A percentile compares a stretch with the other conserved stretches of the same genome.
phyloP scores from a whole-genome alignment of 1,284 basidiomycete species.

The Cryptococcus sp. region DNA sequence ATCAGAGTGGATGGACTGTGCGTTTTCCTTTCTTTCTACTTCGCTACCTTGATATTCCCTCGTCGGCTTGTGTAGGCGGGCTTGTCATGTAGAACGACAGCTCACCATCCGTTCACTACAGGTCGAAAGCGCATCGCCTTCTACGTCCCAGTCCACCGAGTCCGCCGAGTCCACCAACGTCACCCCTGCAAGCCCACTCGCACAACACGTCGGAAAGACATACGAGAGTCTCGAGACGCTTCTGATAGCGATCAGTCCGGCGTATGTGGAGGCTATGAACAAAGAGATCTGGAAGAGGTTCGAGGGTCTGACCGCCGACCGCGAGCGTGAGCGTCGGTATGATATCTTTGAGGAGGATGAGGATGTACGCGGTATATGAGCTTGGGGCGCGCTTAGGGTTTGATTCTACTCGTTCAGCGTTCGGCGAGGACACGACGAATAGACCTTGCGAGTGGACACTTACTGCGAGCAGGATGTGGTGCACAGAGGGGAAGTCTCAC shows the following conservation, averaged over 20 bases:
- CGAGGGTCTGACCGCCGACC: slow-evolving; percentile 12
- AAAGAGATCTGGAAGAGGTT: slow-evolving; percentile 40
- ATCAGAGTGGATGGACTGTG: slow-evolving; percentile 43
- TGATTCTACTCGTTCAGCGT: too few species aligned
- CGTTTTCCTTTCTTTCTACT: slow-evolving; percentile 13
- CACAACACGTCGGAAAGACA: slow-evolving; percentile 16
- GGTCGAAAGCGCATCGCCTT: neutral
- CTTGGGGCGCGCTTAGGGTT: too few species aligned
- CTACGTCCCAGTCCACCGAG: too few species aligned
- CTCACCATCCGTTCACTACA: slow-evolving; percentile 1
- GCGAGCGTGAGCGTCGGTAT: neutral
- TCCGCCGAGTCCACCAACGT: slow-evolving; percentile 15
- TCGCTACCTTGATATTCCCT: neutral
- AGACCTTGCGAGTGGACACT: too few species aligned
- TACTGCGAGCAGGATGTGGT: too few species aligned
- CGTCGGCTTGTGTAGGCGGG: too few species aligned
- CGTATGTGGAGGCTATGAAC: slow-evolving; percentile 44
- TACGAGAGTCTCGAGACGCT: slow-evolving; percentile 47
- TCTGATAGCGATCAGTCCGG: slow-evolving; percentile 40
- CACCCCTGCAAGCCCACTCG: slow-evolving; percentile 6
- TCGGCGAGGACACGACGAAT: too few species aligned
- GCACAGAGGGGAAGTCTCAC: too few species aligned
- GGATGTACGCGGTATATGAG: neutral
- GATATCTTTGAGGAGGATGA: slow-evolving; percentile 9
- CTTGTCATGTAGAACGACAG: too few species aligned